Percentiles rank a stretch among this genome's conserved stretches.
These are phyloP conservation scores for Pistacia integerrima DNA, from an alignment of 345 rosid species.

Conservation along the genomic window DNA sequence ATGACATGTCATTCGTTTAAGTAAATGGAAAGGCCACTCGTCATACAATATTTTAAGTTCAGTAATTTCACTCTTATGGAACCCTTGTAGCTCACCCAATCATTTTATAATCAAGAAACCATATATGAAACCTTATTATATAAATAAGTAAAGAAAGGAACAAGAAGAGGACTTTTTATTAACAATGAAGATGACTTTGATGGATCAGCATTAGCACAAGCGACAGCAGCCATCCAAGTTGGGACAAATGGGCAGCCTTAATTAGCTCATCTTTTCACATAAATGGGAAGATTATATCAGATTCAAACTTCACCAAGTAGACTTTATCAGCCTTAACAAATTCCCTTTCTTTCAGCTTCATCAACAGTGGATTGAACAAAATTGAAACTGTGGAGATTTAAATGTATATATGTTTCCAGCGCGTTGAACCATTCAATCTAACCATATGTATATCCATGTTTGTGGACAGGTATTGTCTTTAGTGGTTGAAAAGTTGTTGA, in stretches of 20 bases:
- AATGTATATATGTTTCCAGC: too few relatives aligned
- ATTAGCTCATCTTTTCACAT: not conserved
- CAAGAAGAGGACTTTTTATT: too few relatives aligned
- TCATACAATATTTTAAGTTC: too few relatives aligned
- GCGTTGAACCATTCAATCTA: not conserved
- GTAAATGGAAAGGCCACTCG: too few relatives aligned
- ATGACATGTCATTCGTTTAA: too few relatives aligned
- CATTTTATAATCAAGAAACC: too few relatives aligned
- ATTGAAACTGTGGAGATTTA: not conserved
- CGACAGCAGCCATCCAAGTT: not conserved
- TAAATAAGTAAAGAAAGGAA: too few relatives aligned
- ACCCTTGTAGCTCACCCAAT: too few relatives aligned
- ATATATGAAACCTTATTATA: too few relatives aligned
- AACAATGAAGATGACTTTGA: too few relatives aligned
- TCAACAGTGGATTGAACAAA: not conserved
- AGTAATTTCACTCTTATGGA: too few relatives aligned
- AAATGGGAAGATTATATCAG: not conserved
- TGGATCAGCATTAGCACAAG: too few relatives aligned
- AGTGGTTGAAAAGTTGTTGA: not conserved
- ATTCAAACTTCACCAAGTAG: not conserved
- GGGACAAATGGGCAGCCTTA: not conserved
- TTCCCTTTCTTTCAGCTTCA: not conserved
- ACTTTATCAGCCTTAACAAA: not conserved
- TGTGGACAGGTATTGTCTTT: not conserved
- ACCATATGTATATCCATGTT: not conserved